Base-by-base conservation (phyloP, 345 rosid species). In the Boechera retrofracta region DNA sequence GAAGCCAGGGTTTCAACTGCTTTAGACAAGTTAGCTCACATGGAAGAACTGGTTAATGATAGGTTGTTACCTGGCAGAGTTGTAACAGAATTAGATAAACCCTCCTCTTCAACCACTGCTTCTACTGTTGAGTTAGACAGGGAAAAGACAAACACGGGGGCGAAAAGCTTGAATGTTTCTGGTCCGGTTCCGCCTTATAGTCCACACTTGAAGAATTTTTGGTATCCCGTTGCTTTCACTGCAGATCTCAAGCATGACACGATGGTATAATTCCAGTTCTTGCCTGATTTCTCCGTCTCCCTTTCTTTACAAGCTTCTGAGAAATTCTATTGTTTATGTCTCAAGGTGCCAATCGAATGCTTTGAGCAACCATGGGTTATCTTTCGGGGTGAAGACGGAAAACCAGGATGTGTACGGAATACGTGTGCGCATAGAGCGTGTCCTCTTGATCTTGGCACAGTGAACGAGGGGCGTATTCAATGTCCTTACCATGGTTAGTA, bases 371-470 rank as follows among this genome's bases (percentile, higher is more conserved):
- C 91, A 56, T 95, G 99, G 98, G 99, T 95, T 71, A 61, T 92
- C 78, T 95, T 95, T 70, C 88, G 98, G 11, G 99, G 99, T 18
- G 87, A 89, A 80, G 97, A 92, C 45, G 94, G 98, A 48, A 92
- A 81, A 71, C 98, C 98, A 1, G 98, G 99, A 70, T 95, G 99
- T 67, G 93, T 95, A 63, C 89, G 76, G 79, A 92, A 95, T 82
- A 89, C 96, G 0, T 95, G 99, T 70, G 99, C 99, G 2, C 99
- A 95, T 81, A 87, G 99, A 82, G 98, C 99, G 2, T 95, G 99
- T 63, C 98, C 99, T 45, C 99, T 95, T 80, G 83, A 95, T 80
- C 99, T 95, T 67, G 99, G 99, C 67, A 87, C 94, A 0, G 92
- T 95, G 39, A 95, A 87, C 35, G 89, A 95, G 60, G 99, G 99